phyloP scores from a whole-genome alignment of 306 rosid genomes.

The Dalbergia cultrata region DNA sequence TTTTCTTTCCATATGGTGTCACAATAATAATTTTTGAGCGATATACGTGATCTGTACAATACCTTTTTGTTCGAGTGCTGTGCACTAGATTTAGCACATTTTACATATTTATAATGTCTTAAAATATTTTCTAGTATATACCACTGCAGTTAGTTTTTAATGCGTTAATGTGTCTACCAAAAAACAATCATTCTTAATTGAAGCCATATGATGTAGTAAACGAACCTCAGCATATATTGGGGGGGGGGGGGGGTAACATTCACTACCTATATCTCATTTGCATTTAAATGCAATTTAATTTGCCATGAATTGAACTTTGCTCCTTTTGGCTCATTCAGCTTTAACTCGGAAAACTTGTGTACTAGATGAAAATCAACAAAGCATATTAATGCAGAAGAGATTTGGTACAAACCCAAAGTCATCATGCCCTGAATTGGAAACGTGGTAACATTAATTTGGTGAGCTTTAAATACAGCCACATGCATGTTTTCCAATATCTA shows the following conservation, averaged over 20 bases:
- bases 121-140: too few species aligned
- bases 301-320: slow-evolving; percentile 34
- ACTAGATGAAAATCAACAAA: slow-evolving; percentile 42
- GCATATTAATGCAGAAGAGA: slow-evolving; percentile 34
- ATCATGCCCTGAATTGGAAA: slow-evolving; percentile 43
- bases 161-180: too few species aligned
- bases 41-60: not conserved
- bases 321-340: slow-evolving; percentile 28
- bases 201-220: too few species aligned
- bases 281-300: not conserved
- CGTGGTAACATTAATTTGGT: slow-evolving; percentile 24
- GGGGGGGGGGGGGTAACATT: not conserved
- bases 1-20: not conserved
- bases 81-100: too few species aligned
- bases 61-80: not conserved
- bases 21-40: not conserved
- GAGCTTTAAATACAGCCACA: slow-evolving; percentile 30
- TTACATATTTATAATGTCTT: too few species aligned
- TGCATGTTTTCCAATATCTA: not conserved
- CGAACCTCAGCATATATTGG: too few species aligned
- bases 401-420: slow-evolving; percentile 44
- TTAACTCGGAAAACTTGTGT: slow-evolving; percentile 39
- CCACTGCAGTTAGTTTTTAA: too few species aligned
- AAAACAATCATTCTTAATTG: too few species aligned
- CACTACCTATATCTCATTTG: not conserved